phyloP scores from a whole-genome alignment of 768 basidiomycete species.

The Grammothele lineata region DNA sequence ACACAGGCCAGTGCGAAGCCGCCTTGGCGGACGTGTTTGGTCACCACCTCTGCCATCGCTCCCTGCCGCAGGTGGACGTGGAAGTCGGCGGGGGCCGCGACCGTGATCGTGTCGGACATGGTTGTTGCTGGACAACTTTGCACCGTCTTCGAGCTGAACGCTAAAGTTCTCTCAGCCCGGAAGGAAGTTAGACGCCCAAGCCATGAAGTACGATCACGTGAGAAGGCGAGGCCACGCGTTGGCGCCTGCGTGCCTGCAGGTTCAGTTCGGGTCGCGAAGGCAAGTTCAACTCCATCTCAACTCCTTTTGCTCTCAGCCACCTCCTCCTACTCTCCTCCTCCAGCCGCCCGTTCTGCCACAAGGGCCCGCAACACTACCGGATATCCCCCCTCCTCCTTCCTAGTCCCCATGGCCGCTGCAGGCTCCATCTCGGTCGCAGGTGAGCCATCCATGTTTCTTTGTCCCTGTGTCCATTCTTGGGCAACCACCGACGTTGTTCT shows the following conservation, averaged over 20 bases:
- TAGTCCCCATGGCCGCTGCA: conserved; percentile 57
- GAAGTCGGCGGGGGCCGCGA: conserved; percentile 80
- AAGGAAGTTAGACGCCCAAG: too few species aligned
- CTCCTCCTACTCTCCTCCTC: conserved; percentile 2
- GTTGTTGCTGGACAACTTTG: conserved; percentile 4
- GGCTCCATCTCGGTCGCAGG: conserved; percentile 89
- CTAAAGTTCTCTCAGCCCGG: too few species aligned
- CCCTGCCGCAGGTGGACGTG: conserved; percentile 97
- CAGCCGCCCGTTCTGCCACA: conserved; percentile 6
- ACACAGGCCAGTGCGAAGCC: conserved; percentile 93
- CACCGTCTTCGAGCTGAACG: not conserved
- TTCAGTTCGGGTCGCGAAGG: conserved; percentile 15
- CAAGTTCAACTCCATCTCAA: conserved; percentile 15
- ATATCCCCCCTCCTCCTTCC: too few species aligned
- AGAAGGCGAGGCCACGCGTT: not conserved
- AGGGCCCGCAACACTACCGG: conserved; percentile 11
- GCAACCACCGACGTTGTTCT: too few species aligned
- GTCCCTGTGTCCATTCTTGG: conserved; percentile 6
- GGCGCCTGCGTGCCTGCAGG: conserved; percentile 14
- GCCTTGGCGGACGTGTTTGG: conserved; percentile 84
- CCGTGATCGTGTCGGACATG: conserved; percentile 40
- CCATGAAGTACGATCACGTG: conserved; percentile 16
- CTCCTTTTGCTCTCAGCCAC: conserved; percentile 3
- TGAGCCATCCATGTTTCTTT: conserved; percentile 28
- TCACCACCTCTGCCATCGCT: conserved; percentile 73